Conservation (phyloP, 2,329 filamentous ascomycete species). For the Coniochaeta sp. region DNA sequence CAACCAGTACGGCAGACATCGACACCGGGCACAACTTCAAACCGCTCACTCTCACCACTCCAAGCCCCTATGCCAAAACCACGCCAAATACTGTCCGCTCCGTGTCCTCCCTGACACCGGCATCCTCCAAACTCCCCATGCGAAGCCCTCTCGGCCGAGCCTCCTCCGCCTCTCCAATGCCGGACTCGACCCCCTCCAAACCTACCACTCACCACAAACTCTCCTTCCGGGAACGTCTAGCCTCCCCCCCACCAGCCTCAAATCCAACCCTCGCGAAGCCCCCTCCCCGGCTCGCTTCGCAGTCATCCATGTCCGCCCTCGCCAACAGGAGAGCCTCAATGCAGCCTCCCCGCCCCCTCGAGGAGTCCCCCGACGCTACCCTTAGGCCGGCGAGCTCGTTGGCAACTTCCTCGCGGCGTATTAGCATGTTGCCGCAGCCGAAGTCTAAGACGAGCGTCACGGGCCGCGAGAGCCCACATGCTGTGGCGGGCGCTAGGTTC, state of each 20-base stretch:
- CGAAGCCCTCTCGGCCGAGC: constrained; percentile 41
- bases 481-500: constrained; percentile 35
- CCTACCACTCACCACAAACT: constrained; percentile 39
- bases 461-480: constrained; percentile 42
- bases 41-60: constrained; percentile 52
- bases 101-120: constrained; percentile 33
- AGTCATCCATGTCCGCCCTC: constrained; percentile 36
- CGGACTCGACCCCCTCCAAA: constrained; percentile 8
- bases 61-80: constrained; percentile 47
- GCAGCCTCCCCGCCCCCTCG: constrained; percentile 32
- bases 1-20: constrained; percentile 56
- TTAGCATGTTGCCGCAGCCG: constrained; percentile 47
- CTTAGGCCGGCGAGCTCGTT: constrained; percentile 51
- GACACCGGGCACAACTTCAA: constrained; percentile 64
- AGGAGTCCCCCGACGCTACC: constrained; percentile 18
- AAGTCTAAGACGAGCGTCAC: constrained; percentile 25
- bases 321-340: constrained; percentile 45
- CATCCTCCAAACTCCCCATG: constrained; percentile 41
- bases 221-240: constrained; percentile 44
- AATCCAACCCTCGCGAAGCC: constrained; percentile 39
- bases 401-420: constrained; percentile 36
- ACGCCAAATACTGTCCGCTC: constrained; percentile 28
- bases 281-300: constrained; percentile 25
- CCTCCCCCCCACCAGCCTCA: constrained; percentile 37
- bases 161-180: constrained; percentile 39